Evolutionary conservation across 2,329 filamentous ascomycete genomes (phyloP).

Genomic region (Pyricularia pennisetigena): DNA sequence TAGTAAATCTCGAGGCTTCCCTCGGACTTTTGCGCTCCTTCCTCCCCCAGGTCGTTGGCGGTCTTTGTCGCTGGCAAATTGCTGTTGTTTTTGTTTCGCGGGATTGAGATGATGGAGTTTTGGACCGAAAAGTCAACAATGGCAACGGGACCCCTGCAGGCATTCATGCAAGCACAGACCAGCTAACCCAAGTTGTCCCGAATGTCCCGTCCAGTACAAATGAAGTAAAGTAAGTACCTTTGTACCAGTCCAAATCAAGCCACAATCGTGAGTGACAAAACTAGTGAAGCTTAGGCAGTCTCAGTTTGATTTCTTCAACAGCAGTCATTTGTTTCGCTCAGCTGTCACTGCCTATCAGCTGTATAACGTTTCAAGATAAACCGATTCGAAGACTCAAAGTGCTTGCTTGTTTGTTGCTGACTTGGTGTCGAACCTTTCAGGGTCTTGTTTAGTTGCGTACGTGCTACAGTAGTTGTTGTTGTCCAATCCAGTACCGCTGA

Average conservation of each 20-base stretch:
- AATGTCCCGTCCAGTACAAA: too few relatives aligned
- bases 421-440: neutral
- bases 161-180: neutral
- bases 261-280: neutral
- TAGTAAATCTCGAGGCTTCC: constrained; percentile 6
- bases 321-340: neutral
- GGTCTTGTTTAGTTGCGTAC: neutral
- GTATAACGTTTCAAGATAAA: neutral
- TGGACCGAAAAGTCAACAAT: neutral
- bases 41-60: neutral
- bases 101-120: neutral
- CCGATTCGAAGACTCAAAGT: too few relatives aligned
- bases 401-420: too few relatives aligned
- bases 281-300: neutral
- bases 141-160: neutral
- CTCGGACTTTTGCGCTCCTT: neutral
- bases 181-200: neutral
- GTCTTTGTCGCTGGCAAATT: neutral
- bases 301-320: neutral
- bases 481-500: too few relatives aligned
- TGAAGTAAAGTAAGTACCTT: too few relatives aligned
- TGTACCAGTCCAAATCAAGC: neutral
- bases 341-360: neutral
- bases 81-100: constrained; percentile 3
- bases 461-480: too few relatives aligned